Evolutionary conservation across 495 filamentous ascomycete genomes (phyloP), one percentile per base, ranked within the genome.

Genomic region (Aspergillus indologenus): DNA sequence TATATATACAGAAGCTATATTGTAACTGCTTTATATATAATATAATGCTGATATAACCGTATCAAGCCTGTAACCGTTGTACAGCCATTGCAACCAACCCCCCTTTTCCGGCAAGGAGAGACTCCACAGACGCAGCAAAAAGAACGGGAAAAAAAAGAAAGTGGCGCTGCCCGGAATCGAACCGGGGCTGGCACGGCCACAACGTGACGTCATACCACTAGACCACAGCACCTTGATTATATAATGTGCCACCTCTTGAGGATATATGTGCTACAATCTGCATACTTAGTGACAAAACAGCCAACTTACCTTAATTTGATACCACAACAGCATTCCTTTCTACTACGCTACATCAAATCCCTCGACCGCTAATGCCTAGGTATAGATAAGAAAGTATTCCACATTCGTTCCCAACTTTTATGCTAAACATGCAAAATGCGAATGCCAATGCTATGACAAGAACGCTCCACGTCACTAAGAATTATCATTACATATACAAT

Each of bases 181-280:
- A 63, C 91, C 91, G 5, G 91, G 90, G 59, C 96, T 95, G 69
- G 80, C 93, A 22, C 79, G 79, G 58, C 85, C 87, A 53, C 79
- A 92, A 68, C 59, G 66, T 63, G 54, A 60, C 66, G 63, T 68
- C 63, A 60, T 68, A 68, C 66, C 66, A 68, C 61, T 64, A 61
- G 58, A 65, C 63, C 60, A 65, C 55, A 55, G 53, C 45, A 47
- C 45, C 45, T 47, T 47, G 45, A 47, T 47, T 47, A 47, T 20
- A 47, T 47, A 47, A 47, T 40, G 5, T 40, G 34, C 34, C 2
- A 2, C 7, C 12, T 40, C 12, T 15, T 11, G 12, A 14, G 5
- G 5, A 11, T 40, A 40, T 40, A 40, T 40, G 2, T 8, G 4
- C 3, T 9, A 29, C 4, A 29, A 4, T 29, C 3, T 29, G 3